These are phyloP conservation scores for Daphne laureola DNA, from an alignment of 441 rosid genomes.

Conservation along the genomic window DNA sequence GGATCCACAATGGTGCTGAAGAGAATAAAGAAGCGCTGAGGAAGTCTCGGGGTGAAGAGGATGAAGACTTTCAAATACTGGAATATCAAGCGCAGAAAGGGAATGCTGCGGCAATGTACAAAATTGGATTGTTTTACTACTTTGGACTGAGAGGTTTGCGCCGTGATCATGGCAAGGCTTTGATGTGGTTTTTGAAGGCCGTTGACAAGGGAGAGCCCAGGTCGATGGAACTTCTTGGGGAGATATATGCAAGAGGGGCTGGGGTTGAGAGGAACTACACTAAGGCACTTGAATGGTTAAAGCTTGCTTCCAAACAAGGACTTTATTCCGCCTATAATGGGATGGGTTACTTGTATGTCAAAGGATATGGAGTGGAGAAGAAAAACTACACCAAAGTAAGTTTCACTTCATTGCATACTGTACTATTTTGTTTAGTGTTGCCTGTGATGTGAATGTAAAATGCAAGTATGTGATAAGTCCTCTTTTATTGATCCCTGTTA, in stretches of 20 bases:
- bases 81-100: conserved; percentile 98
- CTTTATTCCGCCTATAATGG: conserved; percentile 89
- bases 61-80: conserved; percentile 94
- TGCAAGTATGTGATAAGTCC: too few species aligned
- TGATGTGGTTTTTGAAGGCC: conserved; percentile 82
- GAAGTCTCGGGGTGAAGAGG: conserved; percentile 90
- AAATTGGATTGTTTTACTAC: conserved; percentile 79
- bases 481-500: too few species aligned
- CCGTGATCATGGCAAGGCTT: conserved; percentile 82
- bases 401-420: conserved; percentile 1
- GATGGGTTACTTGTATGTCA: conserved; percentile 88
- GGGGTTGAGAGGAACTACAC: conserved; percentile 96
- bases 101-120: conserved; percentile 83
- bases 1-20: conserved; percentile 91
- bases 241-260: conserved; percentile 93
- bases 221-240: conserved; percentile 96
- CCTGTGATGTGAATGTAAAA: too few species aligned
- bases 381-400: conserved; percentile 85
- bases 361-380: conserved; percentile 93
- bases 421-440: too few species aligned
- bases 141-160: conserved; percentile 97
- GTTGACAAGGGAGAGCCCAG: conserved; percentile 87
- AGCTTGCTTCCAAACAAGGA: conserved; percentile 72
- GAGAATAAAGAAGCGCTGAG: conserved; percentile 91
- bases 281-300: conserved; percentile 85